Base-by-base conservation (phyloP, 1,284 basidiomycete species). In the Cryptococcus amylolentus region DNA sequence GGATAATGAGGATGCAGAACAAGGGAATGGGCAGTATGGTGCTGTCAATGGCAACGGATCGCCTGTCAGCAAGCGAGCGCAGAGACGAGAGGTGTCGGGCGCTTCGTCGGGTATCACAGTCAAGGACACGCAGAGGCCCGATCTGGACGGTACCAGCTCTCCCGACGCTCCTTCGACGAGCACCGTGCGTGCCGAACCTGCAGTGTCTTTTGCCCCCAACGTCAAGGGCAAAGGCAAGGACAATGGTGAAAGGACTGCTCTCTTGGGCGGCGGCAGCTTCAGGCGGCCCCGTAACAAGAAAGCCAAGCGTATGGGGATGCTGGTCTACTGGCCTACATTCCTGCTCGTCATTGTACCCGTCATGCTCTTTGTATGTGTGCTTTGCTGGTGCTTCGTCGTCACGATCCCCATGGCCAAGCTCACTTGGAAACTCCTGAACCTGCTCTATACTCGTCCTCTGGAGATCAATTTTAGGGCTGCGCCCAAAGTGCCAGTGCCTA, bases 331-430 rank as follows among this genome's bases (percentile, higher is more conserved):
- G 87, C 77, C 88, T 26, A 77, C 81, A 2, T 84, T 95, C 71
- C 76, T 85, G 61, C 78, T 83, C 56, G 77, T 97, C 69, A 86
- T 99, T 67, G 88, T 91, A 1, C 96, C 96, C 4, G 79, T 91
- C 58, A 88, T 98, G 84, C 82, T 94, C 50, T 56, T 87, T 58
- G 89, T 91, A 37, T 94, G 92, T 73, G 72, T 90, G 55, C 78
- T 92, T 45, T 98, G 94, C 79, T 99, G 94, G 92, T 90, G 83
- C 27, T 82, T 93, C 61, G 87, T 98, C 58, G 83, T 98, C 71
- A 89, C 94, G 41, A 91, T 98, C 60, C 96, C 96, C 7, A 99
- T 98, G 96, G 96, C 94, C 38, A 95, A 90, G 76, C 83, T 98
- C 47, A 91, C 87, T 62, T 98, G 95, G 94, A 90, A 86, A 14